A percentile compares a stretch with the other conserved stretches of the same genome.
These are phyloP conservation scores for Fagus crenata DNA, from an alignment of 306 rosid species.

Conservation along the genomic window DNA sequence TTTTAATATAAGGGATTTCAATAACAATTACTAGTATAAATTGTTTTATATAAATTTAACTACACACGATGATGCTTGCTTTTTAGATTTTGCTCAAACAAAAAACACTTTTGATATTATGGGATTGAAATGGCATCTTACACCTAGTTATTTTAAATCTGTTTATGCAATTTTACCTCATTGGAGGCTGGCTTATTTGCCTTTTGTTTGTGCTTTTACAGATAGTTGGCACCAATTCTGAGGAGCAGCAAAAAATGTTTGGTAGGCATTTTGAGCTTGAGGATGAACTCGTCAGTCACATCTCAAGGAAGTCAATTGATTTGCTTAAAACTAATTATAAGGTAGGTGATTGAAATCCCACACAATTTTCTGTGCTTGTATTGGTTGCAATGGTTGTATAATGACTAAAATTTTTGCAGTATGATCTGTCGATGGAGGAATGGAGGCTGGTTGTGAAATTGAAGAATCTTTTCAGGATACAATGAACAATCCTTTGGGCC, in stretches of 20 bases:
- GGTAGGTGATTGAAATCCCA: slow-evolving; percentile 46
- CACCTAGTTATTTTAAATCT: too few relatives aligned
- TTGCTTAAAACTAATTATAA: slow-evolving; percentile 76
- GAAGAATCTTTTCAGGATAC: slow-evolving; percentile 79
- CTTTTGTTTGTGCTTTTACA: slow-evolving; percentile 38
- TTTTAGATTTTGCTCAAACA: too few relatives aligned
- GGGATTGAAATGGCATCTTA: too few relatives aligned
- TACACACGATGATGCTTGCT: too few relatives aligned
- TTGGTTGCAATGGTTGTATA: slow-evolving; percentile 14
- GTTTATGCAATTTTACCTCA: not conserved
- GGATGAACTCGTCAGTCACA: slow-evolving; percentile 93
- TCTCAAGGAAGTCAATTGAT: slow-evolving; percentile 83
- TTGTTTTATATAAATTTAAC: too few relatives aligned
- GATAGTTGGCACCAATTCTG: slow-evolving; percentile 74
- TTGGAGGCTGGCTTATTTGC: not conserved
- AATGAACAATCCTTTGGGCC: slow-evolving; percentile 31
- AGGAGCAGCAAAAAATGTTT: slow-evolving; percentile 92
- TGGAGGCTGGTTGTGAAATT: slow-evolving; percentile 82
- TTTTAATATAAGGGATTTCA: too few relatives aligned
- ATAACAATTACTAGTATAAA: too few relatives aligned
- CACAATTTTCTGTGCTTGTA: not conserved
- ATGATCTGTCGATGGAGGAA: slow-evolving; percentile 67
- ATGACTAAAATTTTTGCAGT: slow-evolving; percentile 40
- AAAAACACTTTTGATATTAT: too few relatives aligned
- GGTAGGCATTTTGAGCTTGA: slow-evolving; percentile 95